These are phyloP conservation scores for Pholiota adiposa DNA, from an alignment of 1,284 basidiomycete species.

Conservation along the genomic window DNA sequence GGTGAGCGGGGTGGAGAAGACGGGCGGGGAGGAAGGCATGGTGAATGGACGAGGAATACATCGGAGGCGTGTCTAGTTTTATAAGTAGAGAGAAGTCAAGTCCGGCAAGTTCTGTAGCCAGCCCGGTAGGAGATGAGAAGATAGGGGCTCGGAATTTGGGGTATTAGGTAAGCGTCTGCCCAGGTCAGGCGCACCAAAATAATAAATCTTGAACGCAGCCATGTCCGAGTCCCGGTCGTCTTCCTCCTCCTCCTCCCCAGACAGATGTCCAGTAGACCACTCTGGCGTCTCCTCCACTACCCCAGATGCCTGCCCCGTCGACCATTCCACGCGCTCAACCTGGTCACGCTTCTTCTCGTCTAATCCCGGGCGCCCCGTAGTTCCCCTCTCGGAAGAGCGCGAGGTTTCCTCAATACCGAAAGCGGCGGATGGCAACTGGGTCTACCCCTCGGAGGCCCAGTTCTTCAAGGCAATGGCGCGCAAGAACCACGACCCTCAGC, in stretches of 20 bases:
- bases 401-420: conserved; percentile 91
- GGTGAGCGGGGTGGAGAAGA: conserved; percentile 69
- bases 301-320: conserved; percentile 34
- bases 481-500: conserved; percentile 86
- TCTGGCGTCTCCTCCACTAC: conserved; percentile 1
- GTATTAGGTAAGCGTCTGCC: conserved; percentile 18
- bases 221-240: conserved; percentile 21
- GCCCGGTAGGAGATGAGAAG: neutral
- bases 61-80: neutral
- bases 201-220: conserved; percentile 9
- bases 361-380: conserved; percentile 25
- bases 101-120: conserved; percentile 9
- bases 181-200: conserved; percentile 10
- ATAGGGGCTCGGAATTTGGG: conserved; percentile 6
- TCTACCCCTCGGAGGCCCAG: conserved; percentile 97
- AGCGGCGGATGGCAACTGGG: conserved; percentile 78
- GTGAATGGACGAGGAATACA: conserved; percentile 12
- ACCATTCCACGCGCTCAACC: conserved; percentile 47
- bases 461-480: conserved; percentile 96
- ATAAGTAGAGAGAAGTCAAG: neutral
- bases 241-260: conserved; percentile 15
- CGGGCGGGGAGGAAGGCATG: conserved; percentile 60
- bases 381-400: conserved; percentile 64
- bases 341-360: conserved; percentile 57
- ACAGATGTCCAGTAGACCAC: conserved; percentile 32